Conservation (phyloP, 768 basidiomycete species). For the Tricholoma furcatifolium region DNA sequence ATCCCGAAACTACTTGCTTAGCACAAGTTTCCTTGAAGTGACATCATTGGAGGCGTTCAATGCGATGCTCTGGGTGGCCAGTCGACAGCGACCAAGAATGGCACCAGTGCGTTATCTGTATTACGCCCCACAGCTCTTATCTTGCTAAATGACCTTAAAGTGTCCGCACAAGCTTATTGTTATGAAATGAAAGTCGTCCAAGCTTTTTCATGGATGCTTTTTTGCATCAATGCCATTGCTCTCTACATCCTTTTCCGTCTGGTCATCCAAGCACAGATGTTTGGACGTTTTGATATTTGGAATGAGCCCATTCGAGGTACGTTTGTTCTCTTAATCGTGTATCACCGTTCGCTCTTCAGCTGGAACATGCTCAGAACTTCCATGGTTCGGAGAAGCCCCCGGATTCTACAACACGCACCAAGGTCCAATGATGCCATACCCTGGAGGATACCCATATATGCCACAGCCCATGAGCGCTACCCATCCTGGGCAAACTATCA, state of each 20-base stretch:
- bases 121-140: background rate
- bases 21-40: conserved; percentile 36
- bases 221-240: conserved; percentile 45
- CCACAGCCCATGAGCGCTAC: conserved; percentile 40
- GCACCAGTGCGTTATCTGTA: conserved; percentile 43
- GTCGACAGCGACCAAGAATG: conserved; percentile 47
- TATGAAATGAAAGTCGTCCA: conserved; percentile 80
- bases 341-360: background rate
- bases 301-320: conserved; percentile 53
- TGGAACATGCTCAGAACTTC: conserved; percentile 46
- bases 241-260: conserved; percentile 57
- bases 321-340: background rate
- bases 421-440: conserved; percentile 25
- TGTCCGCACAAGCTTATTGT: conserved; percentile 56
- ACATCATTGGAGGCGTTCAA: conserved; percentile 65
- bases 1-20: background rate
- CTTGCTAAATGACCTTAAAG: conserved; percentile 33
- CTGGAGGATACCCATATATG: conserved; percentile 26
- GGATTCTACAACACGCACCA: conserved; percentile 52
- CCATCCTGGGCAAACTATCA: conserved; percentile 56
- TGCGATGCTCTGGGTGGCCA: conserved; percentile 51
- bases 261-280: conserved; percentile 50
- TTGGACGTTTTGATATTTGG: conserved; percentile 58
- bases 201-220: conserved; percentile 77
- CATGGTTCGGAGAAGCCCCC: conserved; percentile 75